phyloP scores from a whole-genome alignment of 202 grass and related monocot species.

The Digitaria exilis region DNA sequence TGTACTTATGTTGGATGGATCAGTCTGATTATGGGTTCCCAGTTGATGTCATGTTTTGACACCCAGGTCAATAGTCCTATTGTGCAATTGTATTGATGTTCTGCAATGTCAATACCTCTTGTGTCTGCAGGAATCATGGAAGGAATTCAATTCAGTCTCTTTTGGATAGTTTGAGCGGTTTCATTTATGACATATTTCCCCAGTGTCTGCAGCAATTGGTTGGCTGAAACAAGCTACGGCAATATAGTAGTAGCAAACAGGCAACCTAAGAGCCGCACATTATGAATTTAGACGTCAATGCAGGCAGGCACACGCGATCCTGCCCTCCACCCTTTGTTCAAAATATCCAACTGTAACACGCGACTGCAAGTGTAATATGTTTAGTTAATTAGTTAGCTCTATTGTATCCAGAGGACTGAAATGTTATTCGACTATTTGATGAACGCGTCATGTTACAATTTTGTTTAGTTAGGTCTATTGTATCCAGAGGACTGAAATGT shows the following conservation, averaged over 20 bases:
- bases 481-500: no score
- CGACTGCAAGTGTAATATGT: slow-evolving; percentile 8
- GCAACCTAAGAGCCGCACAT: background rate
- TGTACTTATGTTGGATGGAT: no score
- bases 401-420: background rate
- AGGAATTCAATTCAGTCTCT: slow-evolving; percentile 61
- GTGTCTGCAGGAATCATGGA: slow-evolving; percentile 54
- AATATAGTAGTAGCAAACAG: background rate
- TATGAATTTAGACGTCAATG: background rate
- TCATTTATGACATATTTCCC: background rate
- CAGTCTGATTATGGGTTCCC: background rate
- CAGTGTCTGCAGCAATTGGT: background rate
- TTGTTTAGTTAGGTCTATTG: no score
- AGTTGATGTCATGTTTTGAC: background rate
- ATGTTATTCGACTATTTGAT: background rate
- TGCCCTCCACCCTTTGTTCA: background rate
- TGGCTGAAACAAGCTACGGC: background rate
- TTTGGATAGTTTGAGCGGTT: slow-evolving; percentile 48
- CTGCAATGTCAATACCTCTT: background rate
- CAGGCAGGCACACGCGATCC: background rate
- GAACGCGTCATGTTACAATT: background rate
- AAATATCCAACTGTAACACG: background rate
- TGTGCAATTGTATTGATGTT: slow-evolving; percentile 16
- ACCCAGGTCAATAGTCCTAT: background rate
- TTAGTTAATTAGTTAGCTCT: background rate